A percentile compares a stretch with the other conserved stretches of the same genome.
phyloP scores from a whole-genome alignment of 768 basidiomycete genomes.

The Psilocybe azurescens region DNA sequence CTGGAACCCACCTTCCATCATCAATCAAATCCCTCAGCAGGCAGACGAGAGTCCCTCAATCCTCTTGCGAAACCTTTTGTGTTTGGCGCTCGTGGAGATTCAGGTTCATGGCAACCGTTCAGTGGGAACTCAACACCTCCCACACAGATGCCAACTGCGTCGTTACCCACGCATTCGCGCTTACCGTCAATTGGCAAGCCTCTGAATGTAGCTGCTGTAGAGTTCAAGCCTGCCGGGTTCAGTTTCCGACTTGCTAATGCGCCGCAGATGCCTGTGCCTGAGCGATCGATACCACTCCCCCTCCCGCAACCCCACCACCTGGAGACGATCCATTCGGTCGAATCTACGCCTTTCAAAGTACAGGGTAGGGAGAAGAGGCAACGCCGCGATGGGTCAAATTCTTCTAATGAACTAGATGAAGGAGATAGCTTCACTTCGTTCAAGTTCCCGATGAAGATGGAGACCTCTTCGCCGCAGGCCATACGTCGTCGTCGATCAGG shows the following conservation, averaged over 20 bases:
- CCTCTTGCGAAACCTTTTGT: conserved; percentile 87
- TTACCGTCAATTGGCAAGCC: conserved; percentile 63
- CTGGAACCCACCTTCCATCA: conserved; percentile 25
- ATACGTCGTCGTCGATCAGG: conserved; percentile 50
- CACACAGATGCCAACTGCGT: conserved; percentile 33
- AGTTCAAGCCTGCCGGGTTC: conserved; percentile 81
- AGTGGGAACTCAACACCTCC: conserved; percentile 32
- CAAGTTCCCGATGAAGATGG: conserved; percentile 63
- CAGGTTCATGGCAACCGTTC: conserved; percentile 25
- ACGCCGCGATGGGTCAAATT: conserved; percentile 53
- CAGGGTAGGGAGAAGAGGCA: conserved; percentile 87
- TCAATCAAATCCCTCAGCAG: conserved; percentile 28
- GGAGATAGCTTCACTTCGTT: conserved; percentile 76
- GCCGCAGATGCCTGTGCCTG: conserved; percentile 57
- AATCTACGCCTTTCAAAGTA: conserved; percentile 47
- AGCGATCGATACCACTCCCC: conserved; percentile 28
- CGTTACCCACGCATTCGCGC: conserved; percentile 43
- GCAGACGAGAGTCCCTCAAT: conserved; percentile 59
- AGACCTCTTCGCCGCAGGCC: conserved; percentile 52
- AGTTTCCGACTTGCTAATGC: conserved; percentile 79
- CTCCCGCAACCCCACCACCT: conserved; percentile 28
- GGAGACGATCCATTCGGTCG: conserved; percentile 30
- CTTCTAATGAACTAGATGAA: conserved; percentile 43
- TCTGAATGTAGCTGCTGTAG: conserved; percentile 80
- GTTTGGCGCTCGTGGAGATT: conserved; percentile 56